Base-by-base conservation (phyloP, 164 flowering plant species). In the Stephania cephalantha region DNA sequence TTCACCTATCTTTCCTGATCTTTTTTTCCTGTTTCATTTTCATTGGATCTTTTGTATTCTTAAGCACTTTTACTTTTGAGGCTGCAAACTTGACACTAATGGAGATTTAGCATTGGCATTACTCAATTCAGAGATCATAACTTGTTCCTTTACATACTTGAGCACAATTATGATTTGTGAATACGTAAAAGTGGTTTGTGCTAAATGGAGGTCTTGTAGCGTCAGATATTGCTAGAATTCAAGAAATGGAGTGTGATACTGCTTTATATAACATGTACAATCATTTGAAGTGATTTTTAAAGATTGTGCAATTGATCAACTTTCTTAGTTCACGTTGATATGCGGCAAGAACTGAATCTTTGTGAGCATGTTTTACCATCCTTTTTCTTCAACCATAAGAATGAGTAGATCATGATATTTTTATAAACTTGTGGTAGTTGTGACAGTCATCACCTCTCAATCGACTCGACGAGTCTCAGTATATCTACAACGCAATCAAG, bases 391-490 rank as follows among this genome's bases (percentile, higher is more conserved):
- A 0, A 52, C 48, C 35, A 42, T 35, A 31, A 12, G 42, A 35
- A 35, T 35, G 42, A 35, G 42, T 35, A 35, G 42, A 35, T 35
- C 42, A 35, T 61, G 25, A 61, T 20, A 20, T 61, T 0, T 20
- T 20, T n/a, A 31, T 22, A 7, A 46, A 29, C 44, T 72, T 58
- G n/a, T 55, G 8, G 50, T 61, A 71, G 53, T 50, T 81, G 76
- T 81, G 53, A 61, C 91, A 93, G 98, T 74, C 80, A 75, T 78
- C 87, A 42, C 84, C 88, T 71, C 73, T 81, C 29, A 79, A 71
- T 69, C 75, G 74, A 70, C 76, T 88, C 61, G 83, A 81, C 55
- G 79, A 81, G 74, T 84, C 85, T 77, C 83, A 76, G 29, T 84
- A 84, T 75, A 85, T 84, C 8, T 83, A 83, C 35, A 61, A 17